Evolutionary conservation across 2,329 filamentous ascomycete genomes (phyloP), one percentile per base, ranked within the genome.

Genomic region (Intubia oerlemansii): DNA sequence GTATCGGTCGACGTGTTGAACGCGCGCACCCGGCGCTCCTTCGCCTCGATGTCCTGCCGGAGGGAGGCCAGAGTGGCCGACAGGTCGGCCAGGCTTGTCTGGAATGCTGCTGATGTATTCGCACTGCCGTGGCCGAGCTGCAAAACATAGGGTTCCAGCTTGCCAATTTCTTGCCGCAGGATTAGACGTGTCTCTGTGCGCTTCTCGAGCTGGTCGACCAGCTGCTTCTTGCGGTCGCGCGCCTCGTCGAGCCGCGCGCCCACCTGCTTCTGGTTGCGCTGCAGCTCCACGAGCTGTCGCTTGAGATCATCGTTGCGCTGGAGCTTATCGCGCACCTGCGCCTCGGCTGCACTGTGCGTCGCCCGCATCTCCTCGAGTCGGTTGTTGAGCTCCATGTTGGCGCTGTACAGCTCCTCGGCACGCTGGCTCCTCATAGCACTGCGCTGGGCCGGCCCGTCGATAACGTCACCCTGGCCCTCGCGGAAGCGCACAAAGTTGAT

Each of bases 401-500:
- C 76, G 10, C 62, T 59, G 44, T 84, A 84, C 8, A 95, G 58
- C 13, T 73, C 65, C 51, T 95, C 85, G 43, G 95, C 93, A 36
- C 77, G 70, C 29, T 73, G 59, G 52, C 92, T 93, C 2, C 78
- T 84, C 34, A 66, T 68, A 51, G 93, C 81, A 10, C 78, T 68
- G 42, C 80, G 84, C 57, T 92, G 88, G 56, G 88, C 88, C 52
- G 95, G 78, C 47, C 90, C 70, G 47, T 93, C 84, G 38, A 95
- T 92, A 17, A 88, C 70, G 22, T 60, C 58, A 1, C 82, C 90
- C 50, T 95, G 85, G 36, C 76, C 82, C 54, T 93, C 84, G 41
- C 88, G 77, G 54, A 95, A 98, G 30, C 88, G 73, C 40, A 95
- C 84, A 51, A 98, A 98, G 53, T 98, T 98, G 58, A 98, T 98